Evolutionary conservation across 805 yeast species (phyloP), one percentile per base, ranked within the genome.

Genomic region (Lachancea fermentati): DNA sequence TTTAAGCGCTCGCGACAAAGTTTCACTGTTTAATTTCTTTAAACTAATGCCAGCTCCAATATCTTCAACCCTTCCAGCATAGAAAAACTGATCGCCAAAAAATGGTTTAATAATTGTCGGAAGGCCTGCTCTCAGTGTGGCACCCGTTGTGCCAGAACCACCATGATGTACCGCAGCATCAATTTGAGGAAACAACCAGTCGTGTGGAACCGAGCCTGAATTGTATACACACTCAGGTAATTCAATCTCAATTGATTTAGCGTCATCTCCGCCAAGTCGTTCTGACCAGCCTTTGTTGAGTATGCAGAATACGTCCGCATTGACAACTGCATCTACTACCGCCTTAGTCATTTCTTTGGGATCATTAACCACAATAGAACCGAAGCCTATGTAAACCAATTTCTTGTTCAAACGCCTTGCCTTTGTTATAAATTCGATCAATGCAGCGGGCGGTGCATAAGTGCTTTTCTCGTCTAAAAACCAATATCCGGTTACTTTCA

Each of bases 161-260:
- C 97, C 97, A 58, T 91, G 97, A 58, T 91, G 97, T 3, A 91
- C 96, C 0, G 95, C 95, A 0, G 91, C 96, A 63, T 91, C 96
- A 32, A 91, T 68, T 45, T 76, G 78, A 0, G 91, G 83, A 62
- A 91, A 91, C 28, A 91, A 66, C 97, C 97, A 91, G 57, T 88
- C 96, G 58, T 91, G 97, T 0, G 96, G 96, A 11, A 85, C 69
- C 7, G 80, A 57, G 2, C 93, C 93, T 5, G 85, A 67, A 47
- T 77, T 78, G 55, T 66, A 85, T 2, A 91, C 73, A 49, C 78
- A 79, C 0, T 68, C 65, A 1, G 96, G 96, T 11, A 86, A 63
- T 38, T 50, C 44, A 41, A 73, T 49, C 50, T 72, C 76, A 22
- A 65, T 41, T 4, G 57, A 53, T 12, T 50, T 50, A 2, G 65